Percentiles rank a stretch among this genome's conserved stretches.
These are phyloP conservation scores for Ceratopteris richardii DNA, from an alignment of 75 land plant genomes.

Conservation along the genomic window DNA sequence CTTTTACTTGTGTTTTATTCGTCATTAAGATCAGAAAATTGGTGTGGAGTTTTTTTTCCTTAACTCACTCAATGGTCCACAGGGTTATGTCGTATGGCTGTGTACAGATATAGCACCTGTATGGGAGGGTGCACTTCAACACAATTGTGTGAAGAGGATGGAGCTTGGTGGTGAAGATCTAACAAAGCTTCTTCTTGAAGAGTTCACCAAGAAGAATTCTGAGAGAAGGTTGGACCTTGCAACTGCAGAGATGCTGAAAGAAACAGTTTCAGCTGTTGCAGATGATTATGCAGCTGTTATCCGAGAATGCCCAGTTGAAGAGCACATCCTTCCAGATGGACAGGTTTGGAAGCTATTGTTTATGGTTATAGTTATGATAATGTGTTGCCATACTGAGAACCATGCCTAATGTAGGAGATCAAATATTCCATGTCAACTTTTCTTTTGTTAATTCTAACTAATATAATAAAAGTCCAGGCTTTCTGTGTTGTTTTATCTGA, in stretches of 20 bases:
- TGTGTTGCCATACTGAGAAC: too few relatives aligned
- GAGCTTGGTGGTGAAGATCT: constrained; percentile 87
- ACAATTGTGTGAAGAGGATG: constrained; percentile 93
- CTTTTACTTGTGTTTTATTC: too few relatives aligned
- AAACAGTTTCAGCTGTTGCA: constrained; percentile 61
- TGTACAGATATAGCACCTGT: constrained; percentile 97
- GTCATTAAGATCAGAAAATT: too few relatives aligned
- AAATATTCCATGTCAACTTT: neutral
- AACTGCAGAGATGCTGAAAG: constrained; percentile 78
- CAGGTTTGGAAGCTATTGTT: constrained; percentile 50
- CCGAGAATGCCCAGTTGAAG: constrained; percentile 39
- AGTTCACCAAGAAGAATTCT: constrained; percentile 70
- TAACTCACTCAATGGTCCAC: constrained; percentile 3
- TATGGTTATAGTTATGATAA: too few relatives aligned
- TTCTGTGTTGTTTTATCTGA: too few relatives aligned
- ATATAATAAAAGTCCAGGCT: too few relatives aligned
- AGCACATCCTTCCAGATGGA: constrained; percentile 96
- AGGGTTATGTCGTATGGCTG: constrained; percentile 11
- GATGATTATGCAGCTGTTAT: constrained; percentile 67
- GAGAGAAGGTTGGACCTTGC: constrained; percentile 41
- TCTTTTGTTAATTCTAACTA: too few relatives aligned
- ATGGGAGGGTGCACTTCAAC: constrained; percentile 99
- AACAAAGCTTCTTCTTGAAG: constrained; percentile 61
- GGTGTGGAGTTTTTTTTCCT: too few relatives aligned
- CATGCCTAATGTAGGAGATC: neutral